Base-by-base conservation (phyloP, 495 filamentous ascomycete genomes). In the Podospora didyma region DNA sequence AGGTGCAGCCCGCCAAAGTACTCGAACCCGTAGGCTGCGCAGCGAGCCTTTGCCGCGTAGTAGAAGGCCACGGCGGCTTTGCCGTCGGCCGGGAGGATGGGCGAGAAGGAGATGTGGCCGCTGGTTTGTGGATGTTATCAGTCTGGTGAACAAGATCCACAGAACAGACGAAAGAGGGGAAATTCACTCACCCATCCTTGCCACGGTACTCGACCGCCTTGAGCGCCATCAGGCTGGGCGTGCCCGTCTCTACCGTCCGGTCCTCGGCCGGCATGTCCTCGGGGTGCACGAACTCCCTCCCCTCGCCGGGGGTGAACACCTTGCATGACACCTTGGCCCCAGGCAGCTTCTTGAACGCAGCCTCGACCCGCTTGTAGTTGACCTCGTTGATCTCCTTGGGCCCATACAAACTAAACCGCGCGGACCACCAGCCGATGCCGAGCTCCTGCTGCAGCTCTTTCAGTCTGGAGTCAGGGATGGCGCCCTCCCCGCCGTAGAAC, bases 111-210 rank as follows among this genome's bases (percentile, higher is more conserved):
- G 46, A 56, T 50, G 22, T 51, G 46, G 2, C 54, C 54, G 22
- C 54, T 34, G 9, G 44, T n/a, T 2, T 3, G 37, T 20, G 41
- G 3, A 28, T 46, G 39, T 24, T 17, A 19, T 67, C n/a, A n/a
- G 6, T 9, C 26, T 31, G 3, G 3, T 4, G 26, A 31, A 31
- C 26, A 67, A 60, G 19, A 17, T 37, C 34, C 73, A 72, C 26
- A 4, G 26, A 3, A 4, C 9, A 4, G 26, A 31, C 4, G 3
- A 31, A 9, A 3, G 26, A 31, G 26, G 26, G 3, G 9, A 31
- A 31, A 31, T n/a, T 31, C 4, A 31, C 26, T 31, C 26, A 31
- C 26, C 26, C 26, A 9, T 31, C 26, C 26, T 31, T 31, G 26
- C 26, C 26, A 31, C 26, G 26, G 26, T 31, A 31, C 26, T 31